Evolutionary conservation across 164 flowering plant species (phyloP).

Genomic region (Chimonanthus salicifolius): DNA sequence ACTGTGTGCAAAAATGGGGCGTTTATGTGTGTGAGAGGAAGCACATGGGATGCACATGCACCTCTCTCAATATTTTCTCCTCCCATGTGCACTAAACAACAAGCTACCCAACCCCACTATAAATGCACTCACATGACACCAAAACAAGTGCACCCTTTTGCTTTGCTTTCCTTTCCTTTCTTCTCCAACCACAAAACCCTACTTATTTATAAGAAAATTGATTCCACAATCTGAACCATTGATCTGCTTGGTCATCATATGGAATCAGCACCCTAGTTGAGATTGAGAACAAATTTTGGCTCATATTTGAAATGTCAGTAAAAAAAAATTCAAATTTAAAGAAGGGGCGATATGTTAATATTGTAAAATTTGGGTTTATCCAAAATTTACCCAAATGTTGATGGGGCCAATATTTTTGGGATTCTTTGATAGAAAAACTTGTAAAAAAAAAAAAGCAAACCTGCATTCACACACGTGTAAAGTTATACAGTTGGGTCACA

Average conservation of each 20-base stretch:
- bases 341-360: not conserved
- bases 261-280: not conserved
- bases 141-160: not conserved
- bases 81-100: slow-evolving; percentile 32
- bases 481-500: too few species aligned
- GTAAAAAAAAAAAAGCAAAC: too few species aligned
- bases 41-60: slow-evolving; percentile 41
- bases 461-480: too few species aligned
- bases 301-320: not conserved
- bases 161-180: not conserved
- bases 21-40: slow-evolving; percentile 1
- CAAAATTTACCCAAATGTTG: not conserved
- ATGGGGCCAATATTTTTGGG: not conserved
- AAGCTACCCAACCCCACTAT: slow-evolving; percentile 26
- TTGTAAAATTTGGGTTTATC: not conserved
- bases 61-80: slow-evolving; percentile 15
- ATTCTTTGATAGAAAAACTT: too few species aligned
- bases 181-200: not conserved
- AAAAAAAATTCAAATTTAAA: too few species aligned
- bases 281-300: not conserved
- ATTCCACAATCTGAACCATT: not conserved
- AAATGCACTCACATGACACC: slow-evolving; percentile 34
- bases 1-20: not conserved
- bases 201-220: not conserved
- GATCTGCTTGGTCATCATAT: not conserved